phyloP scores from a whole-genome alignment of 2,329 filamentous ascomycete genomes.

The Chaetoscypha palmicola region DNA sequence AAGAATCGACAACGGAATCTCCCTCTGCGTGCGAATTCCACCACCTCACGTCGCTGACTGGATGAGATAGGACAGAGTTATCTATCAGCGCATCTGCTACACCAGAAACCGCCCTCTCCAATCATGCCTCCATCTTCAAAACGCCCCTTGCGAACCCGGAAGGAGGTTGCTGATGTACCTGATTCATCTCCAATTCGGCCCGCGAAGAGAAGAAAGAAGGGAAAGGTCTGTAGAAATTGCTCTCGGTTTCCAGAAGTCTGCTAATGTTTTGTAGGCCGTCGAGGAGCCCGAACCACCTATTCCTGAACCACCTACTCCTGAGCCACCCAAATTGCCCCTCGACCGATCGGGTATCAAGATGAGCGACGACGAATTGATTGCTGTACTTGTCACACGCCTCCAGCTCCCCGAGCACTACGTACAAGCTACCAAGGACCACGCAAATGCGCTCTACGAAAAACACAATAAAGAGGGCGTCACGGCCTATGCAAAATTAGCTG shows the following conservation, averaged over 20 bases:
- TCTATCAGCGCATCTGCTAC: too few species aligned
- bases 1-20: neutral
- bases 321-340: conserved; percentile 33
- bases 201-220: conserved; percentile 59
- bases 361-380: conserved; percentile 43
- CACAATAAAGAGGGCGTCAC: conserved; percentile 53
- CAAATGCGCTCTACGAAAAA: conserved; percentile 56
- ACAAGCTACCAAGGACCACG: conserved; percentile 54
- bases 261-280: conserved; percentile 32
- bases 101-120: neutral
- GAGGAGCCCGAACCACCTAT: conserved; percentile 22
- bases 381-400: conserved; percentile 23
- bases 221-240: conserved; percentile 39
- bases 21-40: neutral
- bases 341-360: conserved; percentile 33
- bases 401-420: conserved; percentile 36
- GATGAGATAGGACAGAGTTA: neutral
- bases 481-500: conserved; percentile 77
- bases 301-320: conserved; percentile 31
- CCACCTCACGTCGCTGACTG: conserved; percentile 1
- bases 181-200: conserved; percentile 53
- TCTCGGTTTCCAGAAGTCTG: neutral
- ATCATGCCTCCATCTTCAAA: conserved; percentile 37
- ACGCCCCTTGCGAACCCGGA: conserved; percentile 32
- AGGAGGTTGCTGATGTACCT: conserved; percentile 28